Evolutionary conservation across 768 basidiomycete genomes (phyloP).

Genomic region (Xerocomellus intermedius): DNA sequence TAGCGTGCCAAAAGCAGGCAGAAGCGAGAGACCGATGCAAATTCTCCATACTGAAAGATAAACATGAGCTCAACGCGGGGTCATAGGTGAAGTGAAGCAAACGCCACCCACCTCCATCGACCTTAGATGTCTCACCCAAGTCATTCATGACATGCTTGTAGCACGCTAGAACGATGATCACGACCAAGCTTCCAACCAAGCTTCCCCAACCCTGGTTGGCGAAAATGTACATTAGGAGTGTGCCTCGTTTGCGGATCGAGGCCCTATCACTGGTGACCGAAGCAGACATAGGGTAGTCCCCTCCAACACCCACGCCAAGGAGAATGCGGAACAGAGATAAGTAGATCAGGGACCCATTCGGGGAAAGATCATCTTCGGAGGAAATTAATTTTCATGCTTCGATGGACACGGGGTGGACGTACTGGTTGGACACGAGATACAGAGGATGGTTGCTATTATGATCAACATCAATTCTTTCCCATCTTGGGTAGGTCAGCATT

Average conservation of each 20-base stretch:
- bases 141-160: slow-evolving; percentile 66
- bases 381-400: not conserved
- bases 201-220: slow-evolving; percentile 79
- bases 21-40: slow-evolving; percentile 65
- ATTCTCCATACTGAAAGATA: slow-evolving; percentile 64
- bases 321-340: slow-evolving; percentile 66
- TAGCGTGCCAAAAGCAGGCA: slow-evolving; percentile 72
- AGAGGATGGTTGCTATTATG: slow-evolving; percentile 73
- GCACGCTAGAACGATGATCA: slow-evolving; percentile 60
- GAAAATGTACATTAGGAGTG: slow-evolving; percentile 75
- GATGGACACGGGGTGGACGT: slow-evolving; percentile 1
- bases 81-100: not conserved
- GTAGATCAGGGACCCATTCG: slow-evolving; percentile 56
- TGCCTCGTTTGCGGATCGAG: slow-evolving; percentile 63
- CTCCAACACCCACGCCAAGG: slow-evolving; percentile 76
- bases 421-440: slow-evolving; percentile 64
- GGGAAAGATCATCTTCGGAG: slow-evolving; percentile 46
- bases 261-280: slow-evolving; percentile 67
- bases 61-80: not conserved
- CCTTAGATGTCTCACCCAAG: slow-evolving; percentile 55
- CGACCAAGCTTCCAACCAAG: slow-evolving; percentile 58
- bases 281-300: slow-evolving; percentile 79
- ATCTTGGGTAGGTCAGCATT: slow-evolving; percentile 38
- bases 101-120: slow-evolving; percentile 58
- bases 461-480: slow-evolving; percentile 81